Evolutionary conservation across 495 filamentous ascomycete species (phyloP), one percentile per base, ranked within the genome.

Genomic region (Talaromyces wortmannii): DNA sequence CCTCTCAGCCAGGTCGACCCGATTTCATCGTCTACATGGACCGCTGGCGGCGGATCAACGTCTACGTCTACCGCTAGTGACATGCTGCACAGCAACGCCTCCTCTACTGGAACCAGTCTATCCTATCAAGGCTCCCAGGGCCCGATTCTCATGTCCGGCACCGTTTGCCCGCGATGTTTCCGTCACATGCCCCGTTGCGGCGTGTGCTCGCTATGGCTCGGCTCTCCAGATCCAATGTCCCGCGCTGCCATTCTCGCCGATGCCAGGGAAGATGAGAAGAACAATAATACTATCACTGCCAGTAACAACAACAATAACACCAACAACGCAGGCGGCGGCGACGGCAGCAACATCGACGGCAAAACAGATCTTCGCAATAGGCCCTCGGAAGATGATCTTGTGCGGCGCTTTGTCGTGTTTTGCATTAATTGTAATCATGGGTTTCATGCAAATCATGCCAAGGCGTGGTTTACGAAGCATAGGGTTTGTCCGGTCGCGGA

Each of bases 401-500:
- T 80, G 73, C 66, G 68, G 43, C 67, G 74, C 31, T 78, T 83
- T 52, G 79, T 92, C 47, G 86, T 84, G 0, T 95, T 96, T 63
- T 98, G 94, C 61, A 82, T 91, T 42, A 80, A 80, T 55, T 98
- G 94, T 66, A 87, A 89, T 62, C 94, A 98, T 73, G 90, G 89
- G 11, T 84, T 89, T 63, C 94, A 98, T 68, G 83, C 88, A 12
- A 85, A 92, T 61, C 94, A 97, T 69, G 90, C 91, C 10, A 75
- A 83, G 56, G 83, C 87, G 59, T 98, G 94, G 94, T 98, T 97
- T 67, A 75, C 70, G 32, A 78, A 80, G 52, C 87, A 95, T 67
- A 78, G 74, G 51, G 82, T 92, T 59, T 97, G 94, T 70, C 90
- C 94, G 0, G 89, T 95, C 16, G 85, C 91, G 1, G 91, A 94